A percentile compares a stretch with the other conserved stretches of the same genome.
Conservation (phyloP, 345 rosid genomes). For the Salix brachista region DNA sequence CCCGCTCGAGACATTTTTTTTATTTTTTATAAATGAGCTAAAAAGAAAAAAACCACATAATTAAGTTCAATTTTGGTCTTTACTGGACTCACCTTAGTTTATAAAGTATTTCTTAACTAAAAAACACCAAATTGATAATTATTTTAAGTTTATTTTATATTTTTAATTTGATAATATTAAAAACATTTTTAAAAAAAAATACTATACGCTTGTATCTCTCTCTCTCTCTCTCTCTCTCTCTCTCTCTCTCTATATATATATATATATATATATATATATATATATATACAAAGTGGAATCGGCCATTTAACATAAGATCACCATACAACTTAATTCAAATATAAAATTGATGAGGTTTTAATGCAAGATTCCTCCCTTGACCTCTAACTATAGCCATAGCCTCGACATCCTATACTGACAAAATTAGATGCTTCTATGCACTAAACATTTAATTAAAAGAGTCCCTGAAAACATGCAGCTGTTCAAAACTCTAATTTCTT, state of each 20-base stretch:
- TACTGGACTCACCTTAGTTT: too few relatives aligned
- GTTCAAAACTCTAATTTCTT: conserved; percentile 21
- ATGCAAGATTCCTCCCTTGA: conserved; percentile 31
- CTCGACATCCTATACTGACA: conserved; percentile 16
- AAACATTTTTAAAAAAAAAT: too few relatives aligned
- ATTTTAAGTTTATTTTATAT: too few relatives aligned
- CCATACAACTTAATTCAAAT: neutral
- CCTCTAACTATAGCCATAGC: conserved; percentile 7
- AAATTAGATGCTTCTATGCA: conserved; percentile 24
- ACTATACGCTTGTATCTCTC: neutral
- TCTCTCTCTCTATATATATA: too few relatives aligned
- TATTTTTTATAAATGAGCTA: too few relatives aligned
- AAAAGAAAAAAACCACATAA: too few relatives aligned
- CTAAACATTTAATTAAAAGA: neutral
- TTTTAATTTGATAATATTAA: too few relatives aligned
- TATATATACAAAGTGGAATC: too few relatives aligned
- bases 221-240: neutral
- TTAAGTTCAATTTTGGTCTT: too few relatives aligned
- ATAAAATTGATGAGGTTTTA: conserved; percentile 14
- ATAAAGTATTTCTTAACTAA: too few relatives aligned
- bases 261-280: too few relatives aligned
- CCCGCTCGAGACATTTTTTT: neutral
- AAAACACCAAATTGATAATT: too few relatives aligned
- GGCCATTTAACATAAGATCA: neutral
- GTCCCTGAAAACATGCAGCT: conserved; percentile 17